Evolutionary conservation across 371 early-diverging fungal genomes (phyloP).

Genomic region (Apophysomyces sp.): DNA sequence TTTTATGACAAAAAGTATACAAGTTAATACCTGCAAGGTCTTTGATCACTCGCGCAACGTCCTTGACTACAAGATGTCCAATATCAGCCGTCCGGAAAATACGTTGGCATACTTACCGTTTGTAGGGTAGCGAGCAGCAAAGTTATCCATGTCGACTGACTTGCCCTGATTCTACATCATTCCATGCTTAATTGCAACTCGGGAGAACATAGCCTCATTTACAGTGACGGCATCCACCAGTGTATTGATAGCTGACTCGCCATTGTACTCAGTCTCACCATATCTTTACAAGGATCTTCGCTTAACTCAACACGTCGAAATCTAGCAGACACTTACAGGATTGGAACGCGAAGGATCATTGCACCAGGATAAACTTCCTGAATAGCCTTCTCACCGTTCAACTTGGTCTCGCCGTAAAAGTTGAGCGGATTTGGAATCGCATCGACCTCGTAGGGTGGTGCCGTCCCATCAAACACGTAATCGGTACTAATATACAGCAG

Average conservation of each 20-base stretch:
- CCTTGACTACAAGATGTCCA: slow-evolving; percentile 45
- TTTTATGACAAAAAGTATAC: neutral
- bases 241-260: slow-evolving; percentile 79
- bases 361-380: slow-evolving; percentile 53
- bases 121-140: slow-evolving; percentile 76
- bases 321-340: slow-evolving; percentile 48
- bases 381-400: slow-evolving; percentile 73
- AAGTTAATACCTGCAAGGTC: slow-evolving; percentile 54
- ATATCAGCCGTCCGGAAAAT: neutral
- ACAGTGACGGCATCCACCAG: slow-evolving; percentile 66
- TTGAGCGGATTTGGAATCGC: slow-evolving; percentile 78
- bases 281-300: slow-evolving; percentile 36
- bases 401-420: slow-evolving; percentile 78
- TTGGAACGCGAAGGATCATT: slow-evolving; percentile 77
- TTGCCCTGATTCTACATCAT: slow-evolving; percentile 30
- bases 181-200: neutral
- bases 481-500: slow-evolving; percentile 89
- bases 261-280: slow-evolving; percentile 63
- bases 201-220: no score
- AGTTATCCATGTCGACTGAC: slow-evolving; percentile 64
- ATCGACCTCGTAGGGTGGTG: slow-evolving; percentile 74
- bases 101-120: slow-evolving; percentile 48
- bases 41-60: slow-evolving; percentile 66
- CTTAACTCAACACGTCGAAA: neutral
- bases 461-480: slow-evolving; percentile 88